These are phyloP conservation scores for Leptographium galeiforme DNA, from an alignment of 2,329 filamentous ascomycete species.

Conservation along the genomic window DNA sequence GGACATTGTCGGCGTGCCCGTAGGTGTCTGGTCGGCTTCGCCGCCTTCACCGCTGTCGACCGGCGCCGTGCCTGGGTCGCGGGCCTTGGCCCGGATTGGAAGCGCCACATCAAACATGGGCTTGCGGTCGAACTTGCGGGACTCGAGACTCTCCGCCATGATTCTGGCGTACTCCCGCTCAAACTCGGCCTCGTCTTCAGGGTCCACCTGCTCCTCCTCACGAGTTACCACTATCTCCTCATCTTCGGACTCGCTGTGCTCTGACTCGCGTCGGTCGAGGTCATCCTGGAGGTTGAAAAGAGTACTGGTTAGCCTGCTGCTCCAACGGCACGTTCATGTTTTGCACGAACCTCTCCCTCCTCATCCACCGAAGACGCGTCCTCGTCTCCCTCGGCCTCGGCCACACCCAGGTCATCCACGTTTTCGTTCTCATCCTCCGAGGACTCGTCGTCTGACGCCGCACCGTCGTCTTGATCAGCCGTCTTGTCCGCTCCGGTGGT, in stretches of 20 bases:
- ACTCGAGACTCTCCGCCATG: constrained; percentile 95
- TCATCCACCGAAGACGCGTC: constrained; percentile 46
- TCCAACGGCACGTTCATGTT: not conserved
- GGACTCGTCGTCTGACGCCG: constrained; percentile 45
- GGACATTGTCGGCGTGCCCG: constrained; percentile 62
- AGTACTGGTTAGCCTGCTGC: not conserved
- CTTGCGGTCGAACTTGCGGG: constrained; percentile 90
- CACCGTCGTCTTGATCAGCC: constrained; percentile 33
- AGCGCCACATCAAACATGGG: constrained; percentile 90
- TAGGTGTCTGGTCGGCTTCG: constrained; percentile 1
- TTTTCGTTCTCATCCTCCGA: constrained; percentile 68
- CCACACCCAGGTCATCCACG: constrained; percentile 49
- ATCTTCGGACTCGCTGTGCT: constrained; percentile 59
- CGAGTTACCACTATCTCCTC: constrained; percentile 81
- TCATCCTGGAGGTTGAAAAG: constrained; percentile 21
- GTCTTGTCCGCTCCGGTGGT: constrained; percentile 56
- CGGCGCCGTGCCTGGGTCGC: constrained; percentile 32
- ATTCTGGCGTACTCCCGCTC: constrained; percentile 96
- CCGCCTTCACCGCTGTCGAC: not conserved
- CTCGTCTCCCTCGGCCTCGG: constrained; percentile 46
- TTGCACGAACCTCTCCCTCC: constrained; percentile 37
- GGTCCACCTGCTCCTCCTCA: constrained; percentile 79
- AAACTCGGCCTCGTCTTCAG: constrained; percentile 91
- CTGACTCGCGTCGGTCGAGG: constrained; percentile 34
- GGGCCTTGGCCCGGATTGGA: constrained; percentile 64